Conservation (phyloP, 352 stramenopile species). For the Globisporangium splendens region DNA sequence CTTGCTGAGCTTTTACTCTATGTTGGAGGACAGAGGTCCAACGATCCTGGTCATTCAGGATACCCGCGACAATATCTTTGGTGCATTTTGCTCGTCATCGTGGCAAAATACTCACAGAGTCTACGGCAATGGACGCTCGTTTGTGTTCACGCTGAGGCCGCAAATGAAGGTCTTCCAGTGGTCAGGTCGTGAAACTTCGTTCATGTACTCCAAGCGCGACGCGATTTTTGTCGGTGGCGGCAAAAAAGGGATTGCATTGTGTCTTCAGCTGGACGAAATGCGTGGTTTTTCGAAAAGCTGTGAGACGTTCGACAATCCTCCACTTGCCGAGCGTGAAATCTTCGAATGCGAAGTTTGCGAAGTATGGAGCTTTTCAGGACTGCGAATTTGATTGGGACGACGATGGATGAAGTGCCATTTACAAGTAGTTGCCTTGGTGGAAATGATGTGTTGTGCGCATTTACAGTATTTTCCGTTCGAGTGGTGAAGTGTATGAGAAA, state of each 20-base stretch:
- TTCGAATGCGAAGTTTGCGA: slow-evolving; percentile 68
- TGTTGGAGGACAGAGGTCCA: slow-evolving; percentile 52
- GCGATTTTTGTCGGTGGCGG: slow-evolving; percentile 65
- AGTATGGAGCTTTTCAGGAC: slow-evolving; percentile 69
- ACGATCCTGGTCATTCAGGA: slow-evolving; percentile 71
- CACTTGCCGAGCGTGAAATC: slow-evolving; percentile 36
- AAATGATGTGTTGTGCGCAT: no score
- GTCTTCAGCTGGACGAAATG: slow-evolving; percentile 66
- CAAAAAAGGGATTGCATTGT: slow-evolving; percentile 64
- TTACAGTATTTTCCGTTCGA: no score
- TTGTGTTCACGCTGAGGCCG: slow-evolving; percentile 67
- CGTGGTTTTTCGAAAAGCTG: slow-evolving; percentile 63
- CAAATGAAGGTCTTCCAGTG: slow-evolving; percentile 54
- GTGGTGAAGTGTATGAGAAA: no score
- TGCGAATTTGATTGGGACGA: slow-evolving; percentile 39
- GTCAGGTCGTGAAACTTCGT: slow-evolving; percentile 63
- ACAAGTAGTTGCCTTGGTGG: no score
- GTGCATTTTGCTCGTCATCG: slow-evolving; percentile 65
- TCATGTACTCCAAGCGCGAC: slow-evolving; percentile 60
- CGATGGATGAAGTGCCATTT: no score
- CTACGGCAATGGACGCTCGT: slow-evolving; percentile 77
- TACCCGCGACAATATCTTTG: slow-evolving; percentile 67
- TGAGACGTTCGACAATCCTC: slow-evolving; percentile 61
- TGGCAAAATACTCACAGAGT: slow-evolving; percentile 46
- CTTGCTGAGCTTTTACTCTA: slow-evolving; percentile 60